phyloP scores from a whole-genome alignment of 805 yeast species.

The Zygosaccharomyces kombuchaensis region DNA sequence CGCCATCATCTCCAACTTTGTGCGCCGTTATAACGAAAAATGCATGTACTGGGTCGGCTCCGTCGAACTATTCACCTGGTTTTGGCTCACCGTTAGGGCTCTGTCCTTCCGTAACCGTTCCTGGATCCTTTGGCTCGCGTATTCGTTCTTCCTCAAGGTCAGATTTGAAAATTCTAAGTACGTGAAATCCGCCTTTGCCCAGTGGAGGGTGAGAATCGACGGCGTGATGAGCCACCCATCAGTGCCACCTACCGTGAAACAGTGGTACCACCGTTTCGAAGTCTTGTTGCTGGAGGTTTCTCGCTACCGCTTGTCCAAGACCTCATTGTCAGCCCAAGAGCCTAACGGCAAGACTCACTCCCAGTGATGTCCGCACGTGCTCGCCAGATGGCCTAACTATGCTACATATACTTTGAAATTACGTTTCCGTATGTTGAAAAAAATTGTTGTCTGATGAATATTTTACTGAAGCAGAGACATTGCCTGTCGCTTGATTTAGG shows the following conservation, averaged over 20 bases:
- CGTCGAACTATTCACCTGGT: constrained; percentile 46
- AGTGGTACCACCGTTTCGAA: constrained; percentile 49
- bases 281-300: constrained; percentile 12
- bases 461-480: too few relatives aligned
- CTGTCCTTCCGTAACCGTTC: constrained; percentile 60
- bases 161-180: constrained; percentile 73
- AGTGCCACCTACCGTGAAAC: constrained; percentile 48
- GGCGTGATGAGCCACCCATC: constrained; percentile 49
- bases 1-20: constrained; percentile 39
- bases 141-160: constrained; percentile 62
- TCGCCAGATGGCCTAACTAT: too few relatives aligned
- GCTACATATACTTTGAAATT: too few relatives aligned
- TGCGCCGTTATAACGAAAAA: constrained; percentile 52
- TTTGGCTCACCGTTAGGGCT: constrained; percentile 47
- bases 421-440: not conserved
- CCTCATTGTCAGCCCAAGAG: constrained; percentile 1
- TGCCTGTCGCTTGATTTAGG: too few relatives aligned
- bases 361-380: not conserved
- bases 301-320: constrained; percentile 12
- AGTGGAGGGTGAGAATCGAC: constrained; percentile 63
- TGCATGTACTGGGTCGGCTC: constrained; percentile 58
- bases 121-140: constrained; percentile 51
- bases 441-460: not conserved
- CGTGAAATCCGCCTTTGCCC: constrained; percentile 64
- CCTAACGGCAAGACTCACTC: not conserved